Base-by-base conservation (phyloP, 352 stramenopile species). In the Pythium brachiatum region DNA sequence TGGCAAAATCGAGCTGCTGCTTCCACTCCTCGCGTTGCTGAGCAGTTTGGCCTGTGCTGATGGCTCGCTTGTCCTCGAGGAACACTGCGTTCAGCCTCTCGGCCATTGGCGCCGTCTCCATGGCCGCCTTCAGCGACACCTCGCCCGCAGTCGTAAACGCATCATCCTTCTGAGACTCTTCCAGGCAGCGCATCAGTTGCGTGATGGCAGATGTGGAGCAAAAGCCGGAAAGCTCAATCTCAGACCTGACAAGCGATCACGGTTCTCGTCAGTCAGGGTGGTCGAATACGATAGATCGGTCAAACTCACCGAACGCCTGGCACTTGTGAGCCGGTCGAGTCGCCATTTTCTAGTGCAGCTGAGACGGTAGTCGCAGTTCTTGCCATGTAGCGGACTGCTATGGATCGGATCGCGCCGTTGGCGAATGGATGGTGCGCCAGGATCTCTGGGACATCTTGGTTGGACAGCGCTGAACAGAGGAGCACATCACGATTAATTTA, bases 401-500 rank as follows among this genome's bases (percentile, higher is more conserved):
- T 69, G 11, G 63, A 78, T 46, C 78, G 72, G 23, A 90, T 89
- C n/a, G 76, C 74, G 12, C 78, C 78, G 36, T 90, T 84, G 6
- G 65, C 60, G 36, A 92, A 92, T 9, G 81, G 78, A 39, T 86
- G 63, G 29, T 74, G 43, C 7, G 74, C 70, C 31, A 76, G 75
- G n/a, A 90, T 62, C 47, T 89, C 72, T 6, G 83, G 78, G 0
- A 92, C 81, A 39, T 90, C 83, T 65, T 90, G 79, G 34, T 80
- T 92, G n/a, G 78, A 86, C 52, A 83, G 74, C n/a, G 83, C 83
- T 92, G 26, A 8, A 66, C 27, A 13, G 53, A 52, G 27, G 4
- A 39, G 20, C 27, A 43, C 18, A 57, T 51, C 3, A 57, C 18
- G 41, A 46, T n/a, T 39, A 29, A 11, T 29, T 13, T 15, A 21